Evolutionary conservation across 2,329 filamentous ascomycete genomes (phyloP).

Genomic region (Xylaria sp.): DNA sequence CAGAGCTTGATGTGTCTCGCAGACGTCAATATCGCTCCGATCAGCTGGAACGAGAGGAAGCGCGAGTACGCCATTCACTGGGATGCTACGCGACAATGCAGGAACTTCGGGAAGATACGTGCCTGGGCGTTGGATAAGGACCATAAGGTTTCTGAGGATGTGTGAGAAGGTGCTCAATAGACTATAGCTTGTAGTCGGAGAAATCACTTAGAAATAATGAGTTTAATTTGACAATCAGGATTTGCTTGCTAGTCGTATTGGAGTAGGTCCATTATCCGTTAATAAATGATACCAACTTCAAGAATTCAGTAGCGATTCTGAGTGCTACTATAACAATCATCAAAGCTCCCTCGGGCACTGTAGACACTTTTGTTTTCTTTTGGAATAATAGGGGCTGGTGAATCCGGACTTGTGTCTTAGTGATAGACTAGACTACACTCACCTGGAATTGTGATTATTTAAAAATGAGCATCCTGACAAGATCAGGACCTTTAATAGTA

Average conservation of each 20-base stretch:
- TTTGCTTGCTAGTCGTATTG: background rate
- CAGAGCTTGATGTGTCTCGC: slow-evolving; percentile 17
- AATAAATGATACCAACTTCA: background rate
- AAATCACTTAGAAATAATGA: background rate
- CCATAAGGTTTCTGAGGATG: slow-evolving; percentile 8
- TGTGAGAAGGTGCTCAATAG: background rate
- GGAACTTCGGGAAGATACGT: slow-evolving; percentile 6
- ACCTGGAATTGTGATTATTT: no score
- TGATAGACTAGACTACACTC: no score
- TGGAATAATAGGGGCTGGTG: no score
- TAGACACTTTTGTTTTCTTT: no score
- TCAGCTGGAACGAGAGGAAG: slow-evolving; percentile 7
- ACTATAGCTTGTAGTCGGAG: background rate
- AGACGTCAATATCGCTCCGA: slow-evolving; percentile 10
- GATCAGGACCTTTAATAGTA: no score
- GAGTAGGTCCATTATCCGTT: no score
- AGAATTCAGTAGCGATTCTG: background rate
- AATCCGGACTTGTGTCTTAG: no score
- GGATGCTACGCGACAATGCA: slow-evolving; percentile 8
- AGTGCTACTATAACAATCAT: background rate
- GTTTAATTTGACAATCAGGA: background rate
- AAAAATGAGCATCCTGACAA: no score
- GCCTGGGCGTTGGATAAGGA: background rate
- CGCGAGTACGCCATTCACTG: slow-evolving; percentile 9
- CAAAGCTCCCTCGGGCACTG: no score